A percentile compares a stretch with the other conserved stretches of the same genome.
phyloP scores from a whole-genome alignment of 2,329 filamentous ascomycete genomes.

The Alternaria conjuncta region DNA sequence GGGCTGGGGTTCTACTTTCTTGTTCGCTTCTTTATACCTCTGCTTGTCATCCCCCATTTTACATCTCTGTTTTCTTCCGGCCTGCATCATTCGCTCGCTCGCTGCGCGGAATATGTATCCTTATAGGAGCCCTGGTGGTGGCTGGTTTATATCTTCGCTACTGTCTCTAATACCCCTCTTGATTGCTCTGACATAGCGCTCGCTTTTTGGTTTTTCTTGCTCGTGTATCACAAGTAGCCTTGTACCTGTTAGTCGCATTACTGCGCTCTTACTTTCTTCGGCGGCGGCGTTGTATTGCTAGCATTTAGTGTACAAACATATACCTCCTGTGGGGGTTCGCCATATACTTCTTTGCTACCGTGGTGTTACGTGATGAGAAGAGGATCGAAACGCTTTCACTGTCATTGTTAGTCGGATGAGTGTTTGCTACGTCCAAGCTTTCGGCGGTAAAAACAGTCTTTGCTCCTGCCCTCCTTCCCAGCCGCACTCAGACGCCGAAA shows the following conservation, averaged over 20 bases:
- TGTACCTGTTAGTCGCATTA: neutral
- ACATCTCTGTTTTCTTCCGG: neutral
- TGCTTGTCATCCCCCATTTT: neutral
- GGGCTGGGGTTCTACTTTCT: neutral
- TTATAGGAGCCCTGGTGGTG: neutral
- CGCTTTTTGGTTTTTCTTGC: neutral
- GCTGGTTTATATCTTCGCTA: neutral
- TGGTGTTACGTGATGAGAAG: neutral
- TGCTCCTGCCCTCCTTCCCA: neutral
- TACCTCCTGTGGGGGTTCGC: neutral
- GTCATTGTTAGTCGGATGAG: neutral
- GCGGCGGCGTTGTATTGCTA: neutral
- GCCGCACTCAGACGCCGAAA: neutral
- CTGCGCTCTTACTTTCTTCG: neutral
- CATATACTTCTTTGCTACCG: neutral
- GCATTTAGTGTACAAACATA: neutral
- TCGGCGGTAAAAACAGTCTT: neutral
- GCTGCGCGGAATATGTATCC: neutral
- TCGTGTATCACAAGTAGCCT: neutral
- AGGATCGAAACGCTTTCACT: neutral
- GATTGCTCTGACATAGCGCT: neutral
- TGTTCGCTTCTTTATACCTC: neutral
- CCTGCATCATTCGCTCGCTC: neutral
- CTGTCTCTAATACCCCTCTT: slow-evolving; percentile 1
- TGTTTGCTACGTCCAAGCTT: neutral